Percentiles rank a stretch among this genome's conserved stretches.
These are phyloP conservation scores for Phytophthora foliorum DNA, from an alignment of 352 stramenopile genomes.

Conservation along the genomic window DNA sequence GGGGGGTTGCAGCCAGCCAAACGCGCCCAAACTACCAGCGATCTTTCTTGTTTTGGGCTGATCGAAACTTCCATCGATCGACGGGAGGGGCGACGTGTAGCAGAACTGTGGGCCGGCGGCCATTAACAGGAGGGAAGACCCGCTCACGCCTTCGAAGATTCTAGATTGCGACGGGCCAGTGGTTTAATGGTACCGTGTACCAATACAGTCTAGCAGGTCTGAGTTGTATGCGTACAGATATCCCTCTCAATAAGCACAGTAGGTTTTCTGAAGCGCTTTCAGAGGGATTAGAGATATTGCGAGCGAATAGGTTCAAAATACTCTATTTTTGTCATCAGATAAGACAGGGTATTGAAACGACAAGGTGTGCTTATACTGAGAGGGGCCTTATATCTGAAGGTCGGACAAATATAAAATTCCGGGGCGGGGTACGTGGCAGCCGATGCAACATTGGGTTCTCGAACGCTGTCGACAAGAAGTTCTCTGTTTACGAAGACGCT, in stretches of 20 bases:
- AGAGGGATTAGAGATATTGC: no score
- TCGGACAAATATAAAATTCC: conserved; percentile 26
- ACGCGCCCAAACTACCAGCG: conserved; percentile 32
- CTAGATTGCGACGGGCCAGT: conserved; percentile 60
- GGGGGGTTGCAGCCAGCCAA: conserved; percentile 38
- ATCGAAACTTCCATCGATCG: conserved; percentile 47
- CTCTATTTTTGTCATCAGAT: no score
- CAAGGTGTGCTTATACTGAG: no score
- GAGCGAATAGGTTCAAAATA: no score
- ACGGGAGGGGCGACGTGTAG: conserved; percentile 38
- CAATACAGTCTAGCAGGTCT: conserved; percentile 25
- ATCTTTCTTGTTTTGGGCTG: conserved; percentile 35
- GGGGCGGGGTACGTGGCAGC: conserved; percentile 14
- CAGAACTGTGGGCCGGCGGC: background rate
- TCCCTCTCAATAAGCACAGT: no score
- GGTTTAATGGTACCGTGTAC: conserved; percentile 9
- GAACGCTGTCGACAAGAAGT: background rate
- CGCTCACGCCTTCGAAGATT: conserved; percentile 64
- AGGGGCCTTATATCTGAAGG: background rate
- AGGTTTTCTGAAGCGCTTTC: no score
- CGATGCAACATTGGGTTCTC: background rate
- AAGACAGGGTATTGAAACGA: no score
- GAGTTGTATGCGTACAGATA: no score
- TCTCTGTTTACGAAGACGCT: no score
- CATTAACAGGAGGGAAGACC: conserved; percentile 17